Evolutionary conservation across 768 basidiomycete species (phyloP), one percentile per base, ranked within the genome.

Genomic region (Agaricus sinodeliciosus): DNA sequence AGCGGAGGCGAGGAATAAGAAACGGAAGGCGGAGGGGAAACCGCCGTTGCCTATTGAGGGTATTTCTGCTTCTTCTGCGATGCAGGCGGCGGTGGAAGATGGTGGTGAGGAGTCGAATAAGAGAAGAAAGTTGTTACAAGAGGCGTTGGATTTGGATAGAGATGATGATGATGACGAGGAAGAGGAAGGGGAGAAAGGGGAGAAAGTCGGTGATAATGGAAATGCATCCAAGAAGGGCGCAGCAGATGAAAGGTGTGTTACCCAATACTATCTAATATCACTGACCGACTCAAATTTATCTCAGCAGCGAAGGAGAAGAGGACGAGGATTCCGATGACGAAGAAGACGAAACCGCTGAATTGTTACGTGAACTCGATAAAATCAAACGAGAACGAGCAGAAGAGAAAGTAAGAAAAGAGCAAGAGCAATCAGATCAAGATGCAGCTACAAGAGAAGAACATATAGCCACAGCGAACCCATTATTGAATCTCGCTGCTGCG

Each of bases 301-400:
- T 41, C 4, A 49, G 41, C 55, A 77, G 73, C 48, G 28, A 31
- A 4, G n/a, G n/a, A n/a, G 28, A 31, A 31, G 81, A 83, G 34
- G 79, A 79, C 7, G 76, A 78, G 6, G 81, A 84, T 19, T 72
- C 66, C 0, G 73, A 74, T 9, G 80, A 87, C 15, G 88, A 90
- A 8, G 94, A 95, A 57, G 90, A 93, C 60, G 92, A 95, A 49
- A 92, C 93, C 0, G 93, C 93, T 0, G 95, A 96, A 62, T 76
- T 99, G 19, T 74, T 99, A 56, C 84, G 93, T 22, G 96, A 99
- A 66, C 77, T 99, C n/a, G 95, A 96, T 69, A 97, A 95, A 73
- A 97, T 98, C 60, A 97, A 96, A 69, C 85, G 85, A 43, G 94
- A 98, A 63, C 79, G 95, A 9, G 94, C 94, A 9, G 94, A 88